Conservation (phyloP, 768 basidiomycete genomes). For the Mycena chlorophos region DNA sequence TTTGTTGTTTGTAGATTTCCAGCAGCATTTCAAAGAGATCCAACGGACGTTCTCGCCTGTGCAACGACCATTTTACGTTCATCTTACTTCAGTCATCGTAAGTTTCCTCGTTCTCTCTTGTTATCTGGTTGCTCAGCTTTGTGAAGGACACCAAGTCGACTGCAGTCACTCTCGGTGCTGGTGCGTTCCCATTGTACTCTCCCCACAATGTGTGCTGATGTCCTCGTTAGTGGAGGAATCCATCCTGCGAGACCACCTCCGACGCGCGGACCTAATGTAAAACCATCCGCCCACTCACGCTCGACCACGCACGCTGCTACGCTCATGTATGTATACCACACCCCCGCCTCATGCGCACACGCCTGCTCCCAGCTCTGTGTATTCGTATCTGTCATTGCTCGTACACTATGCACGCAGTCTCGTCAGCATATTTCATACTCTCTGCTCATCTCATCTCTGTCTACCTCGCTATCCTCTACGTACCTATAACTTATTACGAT, state of each 20-base stretch:
- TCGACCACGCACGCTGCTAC: too few relatives aligned
- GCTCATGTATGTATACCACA: neutral
- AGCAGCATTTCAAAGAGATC: conserved; percentile 78
- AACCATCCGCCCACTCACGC: neutral
- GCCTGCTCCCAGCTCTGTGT: neutral
- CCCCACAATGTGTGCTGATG: conserved; percentile 7
- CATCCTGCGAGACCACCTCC: conserved; percentile 70
- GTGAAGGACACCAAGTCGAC: conserved; percentile 73
- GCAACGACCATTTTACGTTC: conserved; percentile 66
- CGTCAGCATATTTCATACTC: too few relatives aligned
- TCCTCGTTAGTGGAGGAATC: conserved; percentile 60
- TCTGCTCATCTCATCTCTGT: neutral
- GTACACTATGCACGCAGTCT: neutral
- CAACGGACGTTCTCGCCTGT: conserved; percentile 60
- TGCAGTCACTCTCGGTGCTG: conserved; percentile 66
- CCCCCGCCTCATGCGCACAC: neutral
- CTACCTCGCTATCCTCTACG: too few relatives aligned
- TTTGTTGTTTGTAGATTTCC: conserved; percentile 58
- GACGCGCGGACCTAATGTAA: conserved; percentile 69
- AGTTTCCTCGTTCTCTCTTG: conserved; percentile 30
- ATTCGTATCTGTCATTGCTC: neutral
- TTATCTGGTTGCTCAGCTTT: conserved; percentile 12
- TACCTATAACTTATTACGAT: neutral
- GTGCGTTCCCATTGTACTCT: conserved; percentile 41
- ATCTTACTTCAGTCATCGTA: conserved; percentile 78